These are phyloP conservation scores for Cicer yamashitae DNA, from an alignment of 306 rosid species.

Conservation along the genomic window DNA sequence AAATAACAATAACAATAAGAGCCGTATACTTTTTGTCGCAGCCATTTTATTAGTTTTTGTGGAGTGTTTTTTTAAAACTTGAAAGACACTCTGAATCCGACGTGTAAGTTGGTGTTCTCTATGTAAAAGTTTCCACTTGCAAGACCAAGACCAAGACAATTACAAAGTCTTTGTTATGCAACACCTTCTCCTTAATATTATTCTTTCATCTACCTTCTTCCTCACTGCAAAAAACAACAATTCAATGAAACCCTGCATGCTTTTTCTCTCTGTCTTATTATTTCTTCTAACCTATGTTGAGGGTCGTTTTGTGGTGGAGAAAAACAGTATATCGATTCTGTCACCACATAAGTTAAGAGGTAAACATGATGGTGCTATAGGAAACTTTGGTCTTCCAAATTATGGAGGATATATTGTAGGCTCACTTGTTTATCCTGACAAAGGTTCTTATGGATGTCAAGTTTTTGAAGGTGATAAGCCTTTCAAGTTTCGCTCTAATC, in stretches of 20 bases:
- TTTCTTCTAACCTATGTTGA: constrained; percentile 39
- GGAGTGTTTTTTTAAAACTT: too few species aligned
- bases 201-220: constrained; percentile 14
- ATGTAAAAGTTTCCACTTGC: neutral
- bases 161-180: constrained; percentile 41
- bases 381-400: constrained; percentile 89
- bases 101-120: neutral
- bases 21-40: too few species aligned
- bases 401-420: constrained; percentile 89
- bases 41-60: too few species aligned
- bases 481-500: constrained; percentile 53
- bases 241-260: constrained; percentile 38
- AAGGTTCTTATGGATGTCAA: constrained; percentile 59
- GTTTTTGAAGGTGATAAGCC: constrained; percentile 78
- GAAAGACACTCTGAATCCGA: too few species aligned
- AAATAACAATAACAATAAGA: too few species aligned
- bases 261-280: constrained; percentile 22
- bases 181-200: constrained; percentile 18
- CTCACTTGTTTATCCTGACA: constrained; percentile 66
- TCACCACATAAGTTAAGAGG: constrained; percentile 57
- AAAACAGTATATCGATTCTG: constrained; percentile 65
- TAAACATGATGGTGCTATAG: constrained; percentile 74
- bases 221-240: neutral
- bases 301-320: constrained; percentile 84
- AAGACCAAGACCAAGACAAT: constrained; percentile 52